These are phyloP conservation scores for Exophiala mesophila DNA, from an alignment of 2,329 filamentous ascomycete species.

Conservation along the genomic window DNA sequence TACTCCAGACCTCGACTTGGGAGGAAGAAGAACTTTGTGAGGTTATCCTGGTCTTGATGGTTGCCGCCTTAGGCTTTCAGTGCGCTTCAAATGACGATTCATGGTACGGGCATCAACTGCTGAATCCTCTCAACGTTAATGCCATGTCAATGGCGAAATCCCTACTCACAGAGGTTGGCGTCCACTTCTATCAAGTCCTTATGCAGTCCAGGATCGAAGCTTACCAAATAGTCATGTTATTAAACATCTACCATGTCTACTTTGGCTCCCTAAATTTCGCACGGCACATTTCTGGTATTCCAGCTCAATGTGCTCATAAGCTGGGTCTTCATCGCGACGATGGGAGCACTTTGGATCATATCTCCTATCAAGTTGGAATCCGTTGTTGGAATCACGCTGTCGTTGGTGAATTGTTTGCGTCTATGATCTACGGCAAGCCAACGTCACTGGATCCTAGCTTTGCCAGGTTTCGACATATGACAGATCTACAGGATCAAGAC, in stretches of 20 bases:
- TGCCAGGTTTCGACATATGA: conserved; percentile 10
- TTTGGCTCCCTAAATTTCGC: conserved; percentile 25
- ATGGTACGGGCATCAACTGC: conserved; percentile 10
- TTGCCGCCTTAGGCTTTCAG: conserved; percentile 7
- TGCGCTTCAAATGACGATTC: conserved; percentile 12
- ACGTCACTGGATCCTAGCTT: conserved; percentile 9
- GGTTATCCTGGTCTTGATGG: conserved; percentile 9
- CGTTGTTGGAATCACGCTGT: conserved; percentile 32
- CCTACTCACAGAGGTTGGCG: conserved; percentile 8
- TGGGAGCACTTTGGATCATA: conserved; percentile 4
- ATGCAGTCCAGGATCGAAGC: conserved; percentile 23
- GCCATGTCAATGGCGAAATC: conserved; percentile 4
- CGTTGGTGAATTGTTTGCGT: conserved; percentile 29
- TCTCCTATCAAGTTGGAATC: conserved; percentile 28
- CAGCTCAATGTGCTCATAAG: conserved; percentile 22
- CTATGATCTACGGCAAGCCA: conserved; percentile 27
- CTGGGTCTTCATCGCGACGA: conserved; percentile 22
- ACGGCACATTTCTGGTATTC: conserved; percentile 25
- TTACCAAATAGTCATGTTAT: conserved; percentile 23
- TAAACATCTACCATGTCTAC: conserved; percentile 21
- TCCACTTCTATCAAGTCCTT: conserved; percentile 14
- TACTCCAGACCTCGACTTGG: conserved; percentile 9
- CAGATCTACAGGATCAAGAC: conserved; percentile 9
- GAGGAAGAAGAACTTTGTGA: conserved; percentile 9
- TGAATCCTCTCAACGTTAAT: conserved; percentile 6